Percentiles rank a stretch among this genome's conserved stretches.
Evolutionary conservation across 2,329 filamentous ascomycete genomes (phyloP).

Genomic region (Diplocarpon mali): DNA sequence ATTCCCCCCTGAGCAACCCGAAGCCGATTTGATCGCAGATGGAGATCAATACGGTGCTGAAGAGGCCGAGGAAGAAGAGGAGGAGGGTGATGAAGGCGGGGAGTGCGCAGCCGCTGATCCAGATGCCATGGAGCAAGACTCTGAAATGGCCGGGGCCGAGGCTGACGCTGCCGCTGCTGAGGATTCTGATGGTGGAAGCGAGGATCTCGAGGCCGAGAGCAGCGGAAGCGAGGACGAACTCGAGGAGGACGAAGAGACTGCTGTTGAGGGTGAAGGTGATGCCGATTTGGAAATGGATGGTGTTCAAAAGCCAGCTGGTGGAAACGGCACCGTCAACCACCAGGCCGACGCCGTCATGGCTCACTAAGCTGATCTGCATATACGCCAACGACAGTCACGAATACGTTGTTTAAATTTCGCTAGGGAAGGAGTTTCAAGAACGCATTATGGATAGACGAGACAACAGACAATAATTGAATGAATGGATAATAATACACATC

Average conservation of each 20-base stretch:
- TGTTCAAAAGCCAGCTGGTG: conserved; percentile 22
- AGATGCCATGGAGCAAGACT: conserved; percentile 47
- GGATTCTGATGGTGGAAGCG: conserved; percentile 64
- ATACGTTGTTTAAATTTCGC: too few relatives aligned
- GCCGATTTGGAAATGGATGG: conserved; percentile 42
- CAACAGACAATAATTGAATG: background rate
- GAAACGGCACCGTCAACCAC: conserved; percentile 13
- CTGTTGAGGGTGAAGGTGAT: conserved; percentile 30
- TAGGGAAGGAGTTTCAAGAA: background rate
- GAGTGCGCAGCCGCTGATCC: conserved; percentile 38
- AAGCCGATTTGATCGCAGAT: conserved; percentile 77
- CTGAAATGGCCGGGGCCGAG: conserved; percentile 65
- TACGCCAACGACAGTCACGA: conserved; percentile 8
- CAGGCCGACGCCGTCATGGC: conserved; percentile 26
- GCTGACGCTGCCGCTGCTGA: conserved; percentile 40
- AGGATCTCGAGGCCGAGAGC: conserved; percentile 69
- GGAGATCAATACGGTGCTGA: conserved; percentile 88
- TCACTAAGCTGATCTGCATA: conserved; percentile 24
- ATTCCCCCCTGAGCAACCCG: conserved; percentile 93
- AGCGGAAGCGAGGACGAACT: conserved; percentile 49
- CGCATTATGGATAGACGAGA: conserved; percentile 3
- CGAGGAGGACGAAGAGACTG: conserved; percentile 42
- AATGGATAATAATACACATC: too few relatives aligned
- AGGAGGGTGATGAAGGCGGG: conserved; percentile 45
- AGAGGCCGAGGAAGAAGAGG: conserved; percentile 65